Base-by-base conservation (phyloP, 2,329 filamentous ascomycete species). In the Onygena corvina region DNA sequence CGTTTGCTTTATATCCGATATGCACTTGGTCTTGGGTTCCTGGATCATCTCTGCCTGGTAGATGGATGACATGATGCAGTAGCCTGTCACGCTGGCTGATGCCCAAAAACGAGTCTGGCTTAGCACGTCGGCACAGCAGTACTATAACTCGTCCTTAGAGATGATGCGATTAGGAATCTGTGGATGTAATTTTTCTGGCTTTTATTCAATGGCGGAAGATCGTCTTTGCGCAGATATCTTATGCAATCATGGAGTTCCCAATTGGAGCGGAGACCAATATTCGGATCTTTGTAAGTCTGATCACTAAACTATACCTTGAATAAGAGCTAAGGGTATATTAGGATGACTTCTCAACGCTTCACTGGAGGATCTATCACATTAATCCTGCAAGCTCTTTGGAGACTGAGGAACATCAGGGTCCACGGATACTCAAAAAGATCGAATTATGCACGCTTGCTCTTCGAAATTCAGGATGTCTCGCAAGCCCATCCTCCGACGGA, bases 261-360 rank as follows among this genome's bases (percentile, higher is more conserved):
- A 64, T 63, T 54, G 61, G 60, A 52, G 64, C 64, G 51, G 63
- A 62, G 55, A 70, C 67, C 38, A 70, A 69, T 54, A 59, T 69
- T 54, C 63, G 61, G 58, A 58, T 63, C 49, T 64, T 69, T 59
- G 67, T 70, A 61, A 56, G 67, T 62, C 36, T 50, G n/a, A 46
- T 27, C 25, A 35, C 21, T 20, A 4, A 16, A 42, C 30, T 27
- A 14, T 20, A 27, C 16, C 20, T 21, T 49, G 21, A 20, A 42
- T 46, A 25, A 42, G 46, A 14, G 16, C 21, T 36, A 31, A 35
- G 5, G 31, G 5, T 14, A 20, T 16, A 40, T 3, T 52, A 70
- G 67, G 66, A 68, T 60, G 66, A 65, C 29, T 68, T 68, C 57
- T 67, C 65, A 53, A 64, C 59, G 31, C 64, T 69, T 21, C 63